A percentile compares a stretch with the other conserved stretches of the same genome.
These are phyloP conservation scores for Penicillium pulvis DNA, from an alignment of 495 filamentous ascomycete genomes.

Conservation along the genomic window DNA sequence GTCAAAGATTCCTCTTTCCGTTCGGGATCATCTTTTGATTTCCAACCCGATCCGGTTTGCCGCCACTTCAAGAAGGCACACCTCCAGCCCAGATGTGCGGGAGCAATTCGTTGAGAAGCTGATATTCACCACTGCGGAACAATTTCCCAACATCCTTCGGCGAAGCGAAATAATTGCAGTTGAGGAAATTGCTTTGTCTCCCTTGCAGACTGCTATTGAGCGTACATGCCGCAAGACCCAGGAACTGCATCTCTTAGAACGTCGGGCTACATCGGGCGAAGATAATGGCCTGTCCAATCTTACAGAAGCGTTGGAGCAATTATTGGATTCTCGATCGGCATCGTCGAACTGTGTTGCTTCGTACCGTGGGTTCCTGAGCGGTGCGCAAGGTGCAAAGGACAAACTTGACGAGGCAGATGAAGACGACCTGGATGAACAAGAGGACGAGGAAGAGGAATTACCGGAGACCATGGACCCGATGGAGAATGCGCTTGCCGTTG, in stretches of 20 bases:
- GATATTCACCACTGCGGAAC: conserved; percentile 78
- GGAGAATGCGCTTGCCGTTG: conserved; percentile 81
- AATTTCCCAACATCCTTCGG: conserved; percentile 89
- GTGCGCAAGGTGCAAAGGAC: conserved; percentile 43
- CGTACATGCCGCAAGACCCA: conserved; percentile 88
- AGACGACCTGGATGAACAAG: conserved; percentile 49
- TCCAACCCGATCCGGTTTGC: conserved; percentile 73
- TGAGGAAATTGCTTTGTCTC: conserved; percentile 65
- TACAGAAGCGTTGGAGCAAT: conserved; percentile 71
- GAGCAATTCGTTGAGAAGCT: conserved; percentile 84
- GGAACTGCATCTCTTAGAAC: conserved; percentile 76
- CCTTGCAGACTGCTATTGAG: conserved; percentile 86
- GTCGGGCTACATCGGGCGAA: conserved; percentile 73
- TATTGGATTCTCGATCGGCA: conserved; percentile 64
- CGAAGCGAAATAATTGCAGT: conserved; percentile 79
- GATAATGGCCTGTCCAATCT: conserved; percentile 63
- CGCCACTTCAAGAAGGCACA: conserved; percentile 66
- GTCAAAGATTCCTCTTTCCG: conserved; percentile 75
- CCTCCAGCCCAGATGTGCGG: conserved; percentile 61
- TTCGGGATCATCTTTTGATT: conserved; percentile 81
- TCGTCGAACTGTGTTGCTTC: conserved; percentile 69
- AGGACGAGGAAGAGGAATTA: conserved; percentile 46
- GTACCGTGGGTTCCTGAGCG: conserved; percentile 73
- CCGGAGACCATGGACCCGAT: conserved; percentile 59
- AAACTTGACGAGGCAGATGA: conserved; percentile 43